phyloP scores from a whole-genome alignment of 2,329 filamentous ascomycete genomes.

The Sporothrix inflata region DNA sequence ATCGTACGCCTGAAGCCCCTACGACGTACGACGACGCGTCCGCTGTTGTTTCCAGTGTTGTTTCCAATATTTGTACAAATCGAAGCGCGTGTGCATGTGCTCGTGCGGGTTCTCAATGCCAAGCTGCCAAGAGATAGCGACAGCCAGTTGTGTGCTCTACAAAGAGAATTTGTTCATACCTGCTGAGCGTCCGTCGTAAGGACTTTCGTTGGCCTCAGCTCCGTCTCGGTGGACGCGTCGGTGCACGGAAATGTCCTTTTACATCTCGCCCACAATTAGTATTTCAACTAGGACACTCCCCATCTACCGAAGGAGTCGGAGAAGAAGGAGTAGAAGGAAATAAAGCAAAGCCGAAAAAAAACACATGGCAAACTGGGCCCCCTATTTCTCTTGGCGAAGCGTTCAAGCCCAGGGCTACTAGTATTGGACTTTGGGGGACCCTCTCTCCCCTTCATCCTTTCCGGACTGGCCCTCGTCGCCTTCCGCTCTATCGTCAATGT shows the following conservation, averaged over 20 bases:
- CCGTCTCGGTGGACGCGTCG: background rate
- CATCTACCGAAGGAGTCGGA: background rate
- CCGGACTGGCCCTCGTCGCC: background rate
- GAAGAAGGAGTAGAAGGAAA: background rate
- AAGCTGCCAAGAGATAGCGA: constrained; percentile 22
- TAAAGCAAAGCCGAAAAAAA: background rate
- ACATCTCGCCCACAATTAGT: too few species aligned
- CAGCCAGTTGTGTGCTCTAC: background rate
- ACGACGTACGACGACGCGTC: constrained; percentile 8
- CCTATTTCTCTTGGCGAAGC: background rate
- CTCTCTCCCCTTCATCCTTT: background rate
- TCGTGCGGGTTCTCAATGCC: background rate
- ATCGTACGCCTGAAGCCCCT: background rate
- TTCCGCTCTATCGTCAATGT: background rate
- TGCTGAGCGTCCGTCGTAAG: too few species aligned
- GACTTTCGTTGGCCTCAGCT: background rate
- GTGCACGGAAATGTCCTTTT: background rate
- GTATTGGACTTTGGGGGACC: background rate
- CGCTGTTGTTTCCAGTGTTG: background rate
- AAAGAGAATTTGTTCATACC: background rate
- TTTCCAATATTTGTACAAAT: constrained; percentile 2
- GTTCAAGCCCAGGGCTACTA: background rate
- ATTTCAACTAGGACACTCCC: too few species aligned
- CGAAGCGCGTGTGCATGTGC: background rate
- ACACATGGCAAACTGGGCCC: constrained; percentile 15